phyloP scores from a whole-genome alignment of 805 yeast species.

The Pichia heedii region DNA sequence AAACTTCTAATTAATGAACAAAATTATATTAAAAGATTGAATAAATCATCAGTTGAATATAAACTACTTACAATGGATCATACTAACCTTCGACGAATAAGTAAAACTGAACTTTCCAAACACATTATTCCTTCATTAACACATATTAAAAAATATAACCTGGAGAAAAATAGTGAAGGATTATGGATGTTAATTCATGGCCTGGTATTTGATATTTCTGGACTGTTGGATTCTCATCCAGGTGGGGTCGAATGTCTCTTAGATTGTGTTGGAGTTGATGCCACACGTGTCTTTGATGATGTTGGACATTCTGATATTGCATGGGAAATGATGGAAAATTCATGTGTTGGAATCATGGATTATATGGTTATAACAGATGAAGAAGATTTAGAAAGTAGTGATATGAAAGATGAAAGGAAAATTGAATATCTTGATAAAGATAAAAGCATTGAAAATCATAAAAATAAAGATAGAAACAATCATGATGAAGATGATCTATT shows the following conservation, averaged over 20 bases:
- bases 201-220: slow-evolving; percentile 56
- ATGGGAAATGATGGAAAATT: slow-evolving; percentile 77
- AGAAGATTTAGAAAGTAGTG: background rate
- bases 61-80: slow-evolving; percentile 2
- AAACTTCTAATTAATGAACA: background rate
- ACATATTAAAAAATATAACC: slow-evolving; percentile 1
- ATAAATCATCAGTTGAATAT: slow-evolving; percentile 2
- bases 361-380: background rate
- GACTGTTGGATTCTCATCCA: slow-evolving; percentile 54
- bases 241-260: slow-evolving; percentile 80
- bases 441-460: background rate
- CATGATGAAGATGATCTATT: background rate
- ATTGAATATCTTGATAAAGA: background rate
- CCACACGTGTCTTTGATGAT: slow-evolving; percentile 62
- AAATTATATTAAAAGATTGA: slow-evolving; percentile 1
- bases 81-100: slow-evolving; percentile 1
- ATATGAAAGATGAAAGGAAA: background rate
- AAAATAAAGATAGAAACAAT: background rate
- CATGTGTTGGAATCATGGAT: slow-evolving; percentile 50
- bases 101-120: slow-evolving; percentile 3
- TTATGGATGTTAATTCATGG: slow-evolving; percentile 67
- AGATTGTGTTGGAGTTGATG: slow-evolving; percentile 78
- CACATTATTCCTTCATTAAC: slow-evolving; percentile 6
- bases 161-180: slow-evolving; percentile 33
- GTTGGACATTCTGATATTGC: slow-evolving; percentile 72